phyloP scores from a whole-genome alignment of 169 alveolate species.

The Plasmodium blacklocki region DNA sequence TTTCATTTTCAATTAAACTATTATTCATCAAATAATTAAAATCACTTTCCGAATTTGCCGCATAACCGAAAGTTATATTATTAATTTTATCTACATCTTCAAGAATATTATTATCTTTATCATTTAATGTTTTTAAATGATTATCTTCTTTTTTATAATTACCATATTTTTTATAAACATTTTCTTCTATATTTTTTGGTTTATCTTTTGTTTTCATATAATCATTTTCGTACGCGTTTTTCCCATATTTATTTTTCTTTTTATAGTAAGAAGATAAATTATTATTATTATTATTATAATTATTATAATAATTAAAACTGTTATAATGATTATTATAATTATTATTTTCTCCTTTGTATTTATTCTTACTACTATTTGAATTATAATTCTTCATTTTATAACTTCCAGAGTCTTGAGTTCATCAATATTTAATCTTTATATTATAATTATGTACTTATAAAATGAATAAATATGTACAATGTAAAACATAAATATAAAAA shows the following conservation, averaged over 20 bases:
- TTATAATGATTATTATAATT: constrained; percentile 8
- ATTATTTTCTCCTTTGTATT: constrained; percentile 48
- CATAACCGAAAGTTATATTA: constrained; percentile 61
- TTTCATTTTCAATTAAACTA: constrained; percentile 73
- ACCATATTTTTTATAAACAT: constrained; percentile 4
- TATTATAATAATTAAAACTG: constrained; percentile 20
- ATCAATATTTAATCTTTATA: too few relatives aligned
- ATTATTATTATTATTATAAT: constrained; percentile 12
- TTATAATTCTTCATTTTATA: constrained; percentile 70
- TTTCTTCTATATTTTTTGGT: background rate
- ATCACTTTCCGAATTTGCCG: constrained; percentile 40
- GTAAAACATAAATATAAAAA: too few relatives aligned
- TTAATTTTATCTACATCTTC: constrained; percentile 72
- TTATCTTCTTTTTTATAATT: constrained; percentile 7
- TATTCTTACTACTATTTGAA: constrained; percentile 25
- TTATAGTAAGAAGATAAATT: constrained; percentile 22
- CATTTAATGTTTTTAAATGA: background rate
- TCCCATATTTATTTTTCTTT: constrained; percentile 29
- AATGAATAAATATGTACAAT: too few relatives aligned
- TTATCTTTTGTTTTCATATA: constrained; percentile 30
- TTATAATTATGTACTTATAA: too few relatives aligned
- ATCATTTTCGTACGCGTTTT: constrained; percentile 41
- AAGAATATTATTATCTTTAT: constrained; percentile 36
- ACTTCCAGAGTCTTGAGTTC: too few relatives aligned
- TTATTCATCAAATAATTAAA: constrained; percentile 61